phyloP scores from a whole-genome alignment of 2,329 filamentous ascomycete genomes.

The Cyphellophora europaea region DNA sequence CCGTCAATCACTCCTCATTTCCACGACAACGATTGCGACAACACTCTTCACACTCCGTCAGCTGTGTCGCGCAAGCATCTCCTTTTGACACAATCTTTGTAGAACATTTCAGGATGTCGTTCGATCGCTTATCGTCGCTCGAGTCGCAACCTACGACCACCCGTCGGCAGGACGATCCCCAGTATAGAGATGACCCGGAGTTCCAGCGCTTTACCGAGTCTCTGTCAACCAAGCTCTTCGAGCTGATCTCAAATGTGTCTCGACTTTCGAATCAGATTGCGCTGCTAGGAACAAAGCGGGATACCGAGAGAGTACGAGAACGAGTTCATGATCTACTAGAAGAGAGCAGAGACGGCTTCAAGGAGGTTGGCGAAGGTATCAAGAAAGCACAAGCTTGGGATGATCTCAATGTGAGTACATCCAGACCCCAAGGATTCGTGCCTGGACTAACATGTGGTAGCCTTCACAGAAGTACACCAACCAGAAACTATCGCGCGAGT shows the following conservation, averaged over 20 bases:
- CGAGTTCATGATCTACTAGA: conserved; percentile 80
- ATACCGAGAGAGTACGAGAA: conserved; percentile 84
- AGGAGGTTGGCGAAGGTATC: conserved; percentile 83
- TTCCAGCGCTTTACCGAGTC: conserved; percentile 76
- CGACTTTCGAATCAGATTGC: conserved; percentile 75
- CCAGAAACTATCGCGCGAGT: conserved; percentile 87
- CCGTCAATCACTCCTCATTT: no score
- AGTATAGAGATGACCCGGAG: conserved; percentile 85
- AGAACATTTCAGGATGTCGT: conserved; percentile 65
- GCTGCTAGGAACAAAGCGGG: conserved; percentile 78
- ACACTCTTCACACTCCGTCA: no score
- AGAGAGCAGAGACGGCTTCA: conserved; percentile 77
- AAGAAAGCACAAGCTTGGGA: conserved; percentile 87
- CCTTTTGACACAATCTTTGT: no score
- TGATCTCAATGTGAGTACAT: conserved; percentile 60
- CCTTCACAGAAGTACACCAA: conserved; percentile 95
- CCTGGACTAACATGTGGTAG: conserved; percentile 34
- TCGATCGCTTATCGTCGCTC: conserved; percentile 73
- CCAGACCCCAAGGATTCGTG: neutral
- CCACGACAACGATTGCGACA: no score
- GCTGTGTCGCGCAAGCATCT: no score
- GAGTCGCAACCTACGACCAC: conserved; percentile 67
- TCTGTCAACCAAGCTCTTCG: conserved; percentile 81
- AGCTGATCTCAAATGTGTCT: conserved; percentile 77
- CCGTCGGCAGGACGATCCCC: conserved; percentile 59